These are phyloP conservation scores for Cyberlindnera misumaiensis DNA, from an alignment of 805 yeast genomes.

Conservation along the genomic window DNA sequence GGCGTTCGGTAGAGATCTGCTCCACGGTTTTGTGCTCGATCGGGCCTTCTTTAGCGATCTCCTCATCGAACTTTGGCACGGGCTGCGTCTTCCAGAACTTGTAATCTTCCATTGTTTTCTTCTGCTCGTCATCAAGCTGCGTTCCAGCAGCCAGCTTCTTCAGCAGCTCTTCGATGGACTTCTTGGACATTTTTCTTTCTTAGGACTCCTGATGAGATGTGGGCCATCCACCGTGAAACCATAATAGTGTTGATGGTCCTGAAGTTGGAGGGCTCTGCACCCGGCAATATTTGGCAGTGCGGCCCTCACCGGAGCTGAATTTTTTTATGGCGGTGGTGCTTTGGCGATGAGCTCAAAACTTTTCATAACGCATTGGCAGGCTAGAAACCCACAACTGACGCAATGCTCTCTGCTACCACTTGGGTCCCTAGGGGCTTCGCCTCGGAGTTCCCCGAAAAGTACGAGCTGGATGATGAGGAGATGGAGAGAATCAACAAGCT, in stretches of 20 bases:
- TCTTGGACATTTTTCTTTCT: constrained; percentile 19
- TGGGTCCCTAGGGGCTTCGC: constrained; percentile 98
- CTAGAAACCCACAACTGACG: no score
- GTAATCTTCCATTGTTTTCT: constrained; percentile 78
- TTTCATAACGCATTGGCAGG: no score
- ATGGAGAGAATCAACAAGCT: constrained; percentile 82
- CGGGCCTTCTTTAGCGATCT: constrained; percentile 67
- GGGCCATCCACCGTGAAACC: no score
- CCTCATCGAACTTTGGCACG: constrained; percentile 70
- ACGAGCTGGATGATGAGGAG: constrained; percentile 85
- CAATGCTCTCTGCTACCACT: constrained; percentile 77
- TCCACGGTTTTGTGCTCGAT: constrained; percentile 69
- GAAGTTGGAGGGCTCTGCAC: no score
- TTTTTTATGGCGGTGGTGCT: no score
- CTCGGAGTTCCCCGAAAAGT: constrained; percentile 83
- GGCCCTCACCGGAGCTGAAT: no score
- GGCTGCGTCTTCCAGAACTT: constrained; percentile 99
- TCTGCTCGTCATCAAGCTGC: constrained; percentile 48
- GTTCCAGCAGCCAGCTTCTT: constrained; percentile 26
- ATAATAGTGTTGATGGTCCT: no score
- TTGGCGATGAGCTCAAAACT: no score
- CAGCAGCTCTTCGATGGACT: constrained; percentile 54
- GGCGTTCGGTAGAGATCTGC: constrained; percentile 66
- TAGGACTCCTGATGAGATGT: background rate
- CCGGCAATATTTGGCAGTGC: no score